Percentiles rank a stretch among this genome's conserved stretches.
Conservation (phyloP, 2,329 filamentous ascomycete species). For the Xylariales sp. region DNA sequence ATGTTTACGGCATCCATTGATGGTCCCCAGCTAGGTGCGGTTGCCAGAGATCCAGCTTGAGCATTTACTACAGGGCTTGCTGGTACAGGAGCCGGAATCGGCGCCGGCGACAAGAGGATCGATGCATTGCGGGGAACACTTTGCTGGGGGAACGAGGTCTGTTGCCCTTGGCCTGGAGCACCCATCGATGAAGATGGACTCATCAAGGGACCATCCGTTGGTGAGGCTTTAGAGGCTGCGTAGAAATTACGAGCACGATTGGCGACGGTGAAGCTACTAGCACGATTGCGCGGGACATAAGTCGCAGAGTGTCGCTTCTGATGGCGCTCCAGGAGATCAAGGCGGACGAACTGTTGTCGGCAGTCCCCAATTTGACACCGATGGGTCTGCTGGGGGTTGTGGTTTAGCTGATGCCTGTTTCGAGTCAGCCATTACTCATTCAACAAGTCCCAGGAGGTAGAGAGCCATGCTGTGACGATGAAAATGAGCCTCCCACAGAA, state of each 20-base stretch:
- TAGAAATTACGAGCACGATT: no score
- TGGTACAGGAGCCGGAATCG: conserved; percentile 25
- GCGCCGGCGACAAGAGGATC: conserved; percentile 39
- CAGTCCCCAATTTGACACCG: conserved; percentile 71
- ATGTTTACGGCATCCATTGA: background rate
- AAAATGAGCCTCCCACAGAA: no score
- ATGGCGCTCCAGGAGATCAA: conserved; percentile 68
- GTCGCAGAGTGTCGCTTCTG: conserved; percentile 59
- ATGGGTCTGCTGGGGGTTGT: conserved; percentile 76
- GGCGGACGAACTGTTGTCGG: conserved; percentile 71
- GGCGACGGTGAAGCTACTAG: conserved; percentile 41
- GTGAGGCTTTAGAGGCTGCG: conserved; percentile 20
- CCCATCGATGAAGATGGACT: background rate
- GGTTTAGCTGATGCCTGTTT: conserved; percentile 79
- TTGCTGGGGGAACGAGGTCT: conserved; percentile 19
- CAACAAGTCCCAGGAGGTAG: no score
- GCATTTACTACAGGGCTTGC: conserved; percentile 7
- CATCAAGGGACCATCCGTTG: conserved; percentile 21
- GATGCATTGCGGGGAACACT: conserved; percentile 40
- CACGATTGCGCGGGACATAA: conserved; percentile 45
- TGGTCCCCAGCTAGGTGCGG: background rate
- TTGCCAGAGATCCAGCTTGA: background rate
- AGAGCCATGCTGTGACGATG: no score
- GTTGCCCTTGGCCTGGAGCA: conserved; percentile 13
- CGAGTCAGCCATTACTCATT: no score